A percentile compares a stretch with the other conserved stretches of the same genome.
phyloP scores from a whole-genome alignment of 2,329 filamentous ascomycete genomes.

The Thielaviopsis cerberus region DNA sequence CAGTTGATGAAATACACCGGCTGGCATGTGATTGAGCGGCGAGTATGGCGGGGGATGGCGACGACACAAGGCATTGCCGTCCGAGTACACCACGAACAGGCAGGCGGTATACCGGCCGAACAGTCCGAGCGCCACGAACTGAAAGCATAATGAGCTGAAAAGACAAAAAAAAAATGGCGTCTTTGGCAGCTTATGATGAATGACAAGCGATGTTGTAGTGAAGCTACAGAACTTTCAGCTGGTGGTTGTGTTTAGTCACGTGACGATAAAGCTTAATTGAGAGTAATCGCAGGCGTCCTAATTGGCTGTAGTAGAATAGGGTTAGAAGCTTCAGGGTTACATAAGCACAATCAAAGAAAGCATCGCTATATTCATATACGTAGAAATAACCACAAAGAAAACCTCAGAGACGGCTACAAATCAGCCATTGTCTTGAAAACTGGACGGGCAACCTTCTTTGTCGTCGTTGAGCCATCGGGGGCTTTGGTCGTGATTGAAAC shows the following conservation, averaged over 20 bases:
- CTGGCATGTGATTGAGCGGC: background rate
- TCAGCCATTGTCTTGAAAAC: slow-evolving; percentile 36
- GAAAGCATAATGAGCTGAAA: slow-evolving; percentile 3
- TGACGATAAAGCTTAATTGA: slow-evolving; percentile 6
- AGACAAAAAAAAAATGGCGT: background rate
- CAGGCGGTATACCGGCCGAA: background rate
- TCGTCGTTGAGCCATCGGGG: slow-evolving; percentile 13
- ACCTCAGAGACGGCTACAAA: slow-evolving; percentile 21
- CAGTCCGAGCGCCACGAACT: background rate
- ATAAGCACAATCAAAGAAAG: background rate
- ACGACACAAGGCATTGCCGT: background rate
- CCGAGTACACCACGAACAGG: background rate
- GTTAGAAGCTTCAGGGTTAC: background rate
- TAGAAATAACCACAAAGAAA: background rate
- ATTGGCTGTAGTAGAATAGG: background rate
- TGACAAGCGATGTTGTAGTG: background rate
- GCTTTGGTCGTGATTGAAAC: slow-evolving; percentile 12
- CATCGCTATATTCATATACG: background rate
- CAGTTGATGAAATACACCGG: background rate
- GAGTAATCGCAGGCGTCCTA: background rate
- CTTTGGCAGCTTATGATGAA: background rate
- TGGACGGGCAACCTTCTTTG: slow-evolving; percentile 19
- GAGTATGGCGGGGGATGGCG: background rate
- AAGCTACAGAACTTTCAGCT: slow-evolving; percentile 2
- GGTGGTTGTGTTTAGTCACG: slow-evolving; percentile 5